Percentiles rank a stretch among this genome's conserved stretches.
phyloP scores from a whole-genome alignment of 2,329 filamentous ascomycete species.

The Penicillium sumatraense region DNA sequence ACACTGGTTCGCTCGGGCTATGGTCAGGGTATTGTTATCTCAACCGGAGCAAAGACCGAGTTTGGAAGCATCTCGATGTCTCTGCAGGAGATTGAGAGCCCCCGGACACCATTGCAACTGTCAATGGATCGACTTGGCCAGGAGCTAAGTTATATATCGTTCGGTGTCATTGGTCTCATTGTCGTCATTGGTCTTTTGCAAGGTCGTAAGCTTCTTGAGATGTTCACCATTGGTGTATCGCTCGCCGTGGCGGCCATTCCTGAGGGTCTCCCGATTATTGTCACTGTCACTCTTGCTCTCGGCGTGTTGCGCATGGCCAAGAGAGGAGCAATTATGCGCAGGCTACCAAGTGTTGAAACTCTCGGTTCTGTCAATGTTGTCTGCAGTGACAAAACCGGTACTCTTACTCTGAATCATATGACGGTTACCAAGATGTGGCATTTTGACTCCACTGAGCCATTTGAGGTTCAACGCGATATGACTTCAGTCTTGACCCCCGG shows the following conservation, averaged over 20 bases:
- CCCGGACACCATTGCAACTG: conserved; percentile 87
- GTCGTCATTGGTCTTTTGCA: conserved; percentile 88
- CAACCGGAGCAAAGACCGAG: conserved; percentile 89
- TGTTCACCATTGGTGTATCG: conserved; percentile 97
- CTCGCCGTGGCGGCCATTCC: conserved; percentile 95
- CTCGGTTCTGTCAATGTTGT: conserved; percentile 99
- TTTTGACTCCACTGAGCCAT: conserved; percentile 68
- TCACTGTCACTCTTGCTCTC: conserved; percentile 92
- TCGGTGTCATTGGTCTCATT: conserved; percentile 90
- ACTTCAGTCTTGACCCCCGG: conserved; percentile 62
- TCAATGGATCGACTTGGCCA: conserved; percentile 98
- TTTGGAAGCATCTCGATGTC: conserved; percentile 96
- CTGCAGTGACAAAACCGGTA: conserved; percentile 97
- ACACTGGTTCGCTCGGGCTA: conserved; percentile 94
- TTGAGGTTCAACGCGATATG: conserved; percentile 61
- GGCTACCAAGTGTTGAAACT: conserved; percentile 95
- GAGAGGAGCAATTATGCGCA: conserved; percentile 90
- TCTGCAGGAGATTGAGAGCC: conserved; percentile 92
- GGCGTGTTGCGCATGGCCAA: conserved; percentile 96
- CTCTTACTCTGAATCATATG: conserved; percentile 97
- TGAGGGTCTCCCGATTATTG: conserved; percentile 95
- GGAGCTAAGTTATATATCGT: conserved; percentile 95
- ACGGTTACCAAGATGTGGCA: conserved; percentile 97
- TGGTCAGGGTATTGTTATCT: conserved; percentile 95
- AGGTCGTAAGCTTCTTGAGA: conserved; percentile 86